These are phyloP conservation scores for Infundibulicybe gibba DNA, from an alignment of 768 basidiomycete species.

Conservation along the genomic window DNA sequence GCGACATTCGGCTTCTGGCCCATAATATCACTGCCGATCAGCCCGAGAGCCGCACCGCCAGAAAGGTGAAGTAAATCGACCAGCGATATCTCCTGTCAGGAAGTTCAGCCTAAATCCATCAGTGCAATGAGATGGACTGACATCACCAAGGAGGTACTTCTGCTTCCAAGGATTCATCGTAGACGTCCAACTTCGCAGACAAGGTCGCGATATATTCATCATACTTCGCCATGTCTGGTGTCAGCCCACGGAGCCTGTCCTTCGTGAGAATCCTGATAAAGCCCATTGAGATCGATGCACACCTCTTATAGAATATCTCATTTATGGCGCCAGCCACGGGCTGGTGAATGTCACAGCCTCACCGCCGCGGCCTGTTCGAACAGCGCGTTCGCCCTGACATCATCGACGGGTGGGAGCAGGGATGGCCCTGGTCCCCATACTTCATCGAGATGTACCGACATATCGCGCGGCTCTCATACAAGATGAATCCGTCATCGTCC, in stretches of 20 bases:
- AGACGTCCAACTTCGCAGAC: conserved; percentile 30
- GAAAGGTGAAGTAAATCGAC: conserved; percentile 52
- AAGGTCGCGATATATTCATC: conserved; percentile 15
- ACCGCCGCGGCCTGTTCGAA: too few relatives aligned
- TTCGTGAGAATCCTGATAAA: background rate
- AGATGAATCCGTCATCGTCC: too few relatives aligned
- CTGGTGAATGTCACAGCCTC: conserved; percentile 43
- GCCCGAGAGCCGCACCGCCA: conserved; percentile 14
- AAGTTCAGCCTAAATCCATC: background rate
- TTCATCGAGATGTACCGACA: too few relatives aligned
- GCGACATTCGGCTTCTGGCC: conserved; percentile 30
- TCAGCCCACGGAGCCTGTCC: conserved; percentile 9
- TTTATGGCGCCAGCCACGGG: conserved; percentile 25
- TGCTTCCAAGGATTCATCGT: conserved; percentile 40
- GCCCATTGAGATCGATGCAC: conserved; percentile 1
- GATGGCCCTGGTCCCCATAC: too few relatives aligned
- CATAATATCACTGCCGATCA: conserved; percentile 17
- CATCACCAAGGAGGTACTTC: conserved; percentile 39
- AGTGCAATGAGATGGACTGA: conserved; percentile 10
- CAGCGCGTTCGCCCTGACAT: too few relatives aligned
- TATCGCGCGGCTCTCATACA: too few relatives aligned
- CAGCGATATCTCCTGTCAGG: conserved; percentile 32
- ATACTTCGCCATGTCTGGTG: conserved; percentile 25
- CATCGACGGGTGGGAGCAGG: too few relatives aligned
- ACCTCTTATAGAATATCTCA: conserved; percentile 42